Evolutionary conservation across 164 flowering plant genomes (phyloP).

Genomic region (Akebia trifoliata): DNA sequence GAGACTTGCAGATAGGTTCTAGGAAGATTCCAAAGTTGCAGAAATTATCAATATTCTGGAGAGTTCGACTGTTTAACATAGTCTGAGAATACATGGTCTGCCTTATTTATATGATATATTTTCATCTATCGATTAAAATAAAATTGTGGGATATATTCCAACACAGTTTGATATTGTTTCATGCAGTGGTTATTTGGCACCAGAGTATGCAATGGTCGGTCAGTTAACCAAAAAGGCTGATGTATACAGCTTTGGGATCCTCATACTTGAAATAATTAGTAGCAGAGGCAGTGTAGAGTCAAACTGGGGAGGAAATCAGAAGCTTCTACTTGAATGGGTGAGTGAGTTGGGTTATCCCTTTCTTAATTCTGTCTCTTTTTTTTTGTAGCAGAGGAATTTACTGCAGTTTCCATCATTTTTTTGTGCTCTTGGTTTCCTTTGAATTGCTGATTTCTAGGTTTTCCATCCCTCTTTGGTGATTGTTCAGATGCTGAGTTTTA

Average conservation of each 20-base stretch:
- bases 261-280: conserved; percentile 61
- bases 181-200: conserved; percentile 84
- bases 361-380: not conserved
- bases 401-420: not conserved
- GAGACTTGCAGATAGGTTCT: no score
- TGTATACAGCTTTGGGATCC: conserved; percentile 78
- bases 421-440: no score
- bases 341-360: conserved; percentile 12
- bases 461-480: no score
- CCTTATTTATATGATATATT: no score
- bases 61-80: no score
- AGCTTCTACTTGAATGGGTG: conserved; percentile 63
- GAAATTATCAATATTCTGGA: no score
- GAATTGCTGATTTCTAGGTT: no score
- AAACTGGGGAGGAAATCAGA: conserved; percentile 40
- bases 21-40: no score
- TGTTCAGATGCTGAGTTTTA: no score
- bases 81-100: not conserved
- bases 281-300: conserved; percentile 52
- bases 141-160: not conserved
- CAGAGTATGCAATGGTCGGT: conserved; percentile 76
- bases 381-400: not conserved
- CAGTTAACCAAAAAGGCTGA: conserved; percentile 79
- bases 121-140: no score
- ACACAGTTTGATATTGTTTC: conserved; percentile 3